Base-by-base conservation (phyloP, 768 basidiomycete genomes). In the Termitomyces sp. region DNA sequence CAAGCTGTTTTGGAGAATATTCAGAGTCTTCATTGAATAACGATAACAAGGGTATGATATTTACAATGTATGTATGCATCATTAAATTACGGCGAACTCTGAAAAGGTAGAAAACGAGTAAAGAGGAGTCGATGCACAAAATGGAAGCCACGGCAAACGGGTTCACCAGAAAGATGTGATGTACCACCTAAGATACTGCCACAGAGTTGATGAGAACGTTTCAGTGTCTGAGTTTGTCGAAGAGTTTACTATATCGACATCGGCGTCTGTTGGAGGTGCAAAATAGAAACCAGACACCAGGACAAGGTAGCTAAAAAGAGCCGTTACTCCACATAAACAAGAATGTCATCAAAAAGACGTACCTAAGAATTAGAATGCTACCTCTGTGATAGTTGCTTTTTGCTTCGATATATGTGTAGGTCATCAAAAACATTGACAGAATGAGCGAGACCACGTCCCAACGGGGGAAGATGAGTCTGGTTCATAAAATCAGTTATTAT, bases 351-450 rank as follows among this genome's bases (percentile, higher is more conserved):
- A 38, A 41, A n/a, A 43, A 36, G 7, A 56, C 68, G 44, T 61
- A 95, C 92, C 94, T 94, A 47, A 98, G 76, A 52, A 98, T 88
- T 43, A 99, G 84, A 56, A 97, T 97, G 62, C 91, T 94, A 44
- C 97, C 97, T 61, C 97, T 85, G 67, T 98, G 94, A 68, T 99
- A 99, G 72, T 98, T 98, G 63, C 90, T 91, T 76, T 89, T 94
- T n/a, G 94, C 94, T 72, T 99, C 97, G 63, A 98, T 97, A 68
- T 97, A 98, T 4, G 94, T 96, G 70, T 99, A 99, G 0, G 97
- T 98, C 80, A 99, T 84, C 59, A 98, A 72, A 80, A 98, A 99
- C 74, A 99, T 94, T 0, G 94, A 92, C 42, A 99, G 80, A 61
- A 98, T 89, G 65, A 98, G 88, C 25, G 86, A 89, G 62, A 98